phyloP scores from a whole-genome alignment of 306 rosid genomes.

The Canavalia ensiformis region DNA sequence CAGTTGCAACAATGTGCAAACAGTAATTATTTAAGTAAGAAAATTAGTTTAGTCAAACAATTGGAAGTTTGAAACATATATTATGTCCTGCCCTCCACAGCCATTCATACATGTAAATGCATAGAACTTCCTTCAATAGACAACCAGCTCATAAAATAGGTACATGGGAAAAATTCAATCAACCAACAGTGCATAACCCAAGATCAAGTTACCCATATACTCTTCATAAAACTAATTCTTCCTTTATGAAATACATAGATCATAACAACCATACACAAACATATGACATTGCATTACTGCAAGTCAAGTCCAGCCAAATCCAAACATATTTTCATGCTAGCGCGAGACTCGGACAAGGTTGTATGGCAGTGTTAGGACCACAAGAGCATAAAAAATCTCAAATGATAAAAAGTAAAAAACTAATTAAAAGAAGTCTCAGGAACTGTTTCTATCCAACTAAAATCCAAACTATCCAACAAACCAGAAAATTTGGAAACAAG shows the following conservation, averaged over 20 bases:
- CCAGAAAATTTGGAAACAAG: not conserved
- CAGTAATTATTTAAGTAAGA: constrained; percentile 4
- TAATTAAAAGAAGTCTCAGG: not conserved
- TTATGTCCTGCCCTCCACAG: not conserved
- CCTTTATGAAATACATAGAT: not conserved
- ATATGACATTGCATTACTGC: not conserved
- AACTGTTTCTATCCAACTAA: not conserved
- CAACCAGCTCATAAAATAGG: constrained; percentile 10
- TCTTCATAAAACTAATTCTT: not conserved
- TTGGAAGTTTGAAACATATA: not conserved
- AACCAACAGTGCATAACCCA: not conserved
- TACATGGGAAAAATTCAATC: not conserved
- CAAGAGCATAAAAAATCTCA: constrained; percentile 15
- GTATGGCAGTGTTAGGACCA: not conserved
- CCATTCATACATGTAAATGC: not conserved
- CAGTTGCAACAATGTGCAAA: constrained; percentile 9
- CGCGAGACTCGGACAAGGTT: not conserved
- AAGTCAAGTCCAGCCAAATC: constrained; percentile 29
- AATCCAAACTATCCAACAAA: constrained; percentile 11
- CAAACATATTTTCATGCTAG: not conserved
- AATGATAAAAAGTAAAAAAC: not conserved
- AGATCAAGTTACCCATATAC: not conserved
- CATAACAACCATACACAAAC: constrained; percentile 7
- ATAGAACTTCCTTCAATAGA: not conserved
- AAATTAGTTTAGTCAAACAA: constrained; percentile 10